These are phyloP conservation scores for Lathyrus tuberosus DNA, from an alignment of 306 rosid species.

Conservation along the genomic window DNA sequence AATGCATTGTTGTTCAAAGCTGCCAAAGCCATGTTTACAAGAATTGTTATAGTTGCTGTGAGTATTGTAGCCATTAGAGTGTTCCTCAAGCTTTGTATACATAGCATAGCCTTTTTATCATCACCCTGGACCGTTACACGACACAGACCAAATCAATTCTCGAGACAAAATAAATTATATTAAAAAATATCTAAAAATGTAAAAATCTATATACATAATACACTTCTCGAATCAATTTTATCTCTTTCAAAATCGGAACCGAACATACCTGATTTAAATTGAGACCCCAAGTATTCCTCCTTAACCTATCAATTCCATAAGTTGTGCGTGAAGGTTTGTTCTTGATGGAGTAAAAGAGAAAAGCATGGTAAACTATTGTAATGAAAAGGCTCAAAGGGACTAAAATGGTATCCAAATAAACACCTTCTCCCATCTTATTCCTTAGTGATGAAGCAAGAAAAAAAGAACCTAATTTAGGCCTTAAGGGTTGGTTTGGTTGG, in stretches of 20 bases:
- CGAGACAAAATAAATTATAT: neutral
- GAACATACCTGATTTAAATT: slow-evolving; percentile 53
- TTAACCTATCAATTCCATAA: slow-evolving; percentile 54
- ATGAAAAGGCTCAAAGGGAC: slow-evolving; percentile 63
- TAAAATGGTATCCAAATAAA: slow-evolving; percentile 65
- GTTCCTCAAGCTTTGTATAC: slow-evolving; percentile 80
- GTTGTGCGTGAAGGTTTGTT: slow-evolving; percentile 63
- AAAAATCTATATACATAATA: neutral
- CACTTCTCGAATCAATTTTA: neutral
- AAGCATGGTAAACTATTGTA: slow-evolving; percentile 64
- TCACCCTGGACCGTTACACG: slow-evolving; percentile 47
- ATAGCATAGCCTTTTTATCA: slow-evolving; percentile 58
- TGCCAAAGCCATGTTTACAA: slow-evolving; percentile 51
- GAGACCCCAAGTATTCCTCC: slow-evolving; percentile 61
- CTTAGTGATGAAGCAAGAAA: slow-evolving; percentile 21
- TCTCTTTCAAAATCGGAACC: too few relatives aligned
- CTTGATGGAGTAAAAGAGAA: slow-evolving; percentile 67
- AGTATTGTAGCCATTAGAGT: slow-evolving; percentile 60
- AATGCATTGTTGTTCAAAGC: slow-evolving; percentile 60
- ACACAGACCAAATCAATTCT: neutral
- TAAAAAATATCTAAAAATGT: neutral
- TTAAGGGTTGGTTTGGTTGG: slow-evolving; percentile 17
- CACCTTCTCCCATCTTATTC: slow-evolving; percentile 47
- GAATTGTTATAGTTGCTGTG: slow-evolving; percentile 64
- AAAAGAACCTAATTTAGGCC: neutral